A percentile compares a stretch with the other conserved stretches of the same genome.
Evolutionary conservation across 2,329 filamentous ascomycete species (phyloP).

Genomic region (Pseudogymnoascus sp.): DNA sequence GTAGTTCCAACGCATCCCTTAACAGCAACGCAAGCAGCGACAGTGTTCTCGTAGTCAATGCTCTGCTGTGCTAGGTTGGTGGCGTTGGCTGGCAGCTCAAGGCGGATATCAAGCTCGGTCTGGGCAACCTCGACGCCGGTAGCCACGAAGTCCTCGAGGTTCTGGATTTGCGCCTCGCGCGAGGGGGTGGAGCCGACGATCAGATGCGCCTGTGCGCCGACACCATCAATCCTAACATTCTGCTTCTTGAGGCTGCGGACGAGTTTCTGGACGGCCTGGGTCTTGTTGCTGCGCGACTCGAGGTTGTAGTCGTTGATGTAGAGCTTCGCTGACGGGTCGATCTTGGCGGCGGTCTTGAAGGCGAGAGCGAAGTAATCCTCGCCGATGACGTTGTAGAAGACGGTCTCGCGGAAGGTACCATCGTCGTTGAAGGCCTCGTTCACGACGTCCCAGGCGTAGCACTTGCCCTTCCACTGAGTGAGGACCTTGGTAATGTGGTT

Average conservation of each 20-base stretch:
- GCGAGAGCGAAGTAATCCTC: constrained; percentile 34
- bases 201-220: constrained; percentile 55
- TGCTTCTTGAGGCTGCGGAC: constrained; percentile 38
- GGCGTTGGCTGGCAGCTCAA: constrained; percentile 38
- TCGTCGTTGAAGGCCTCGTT: constrained; percentile 56
- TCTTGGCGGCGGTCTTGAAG: constrained; percentile 47
- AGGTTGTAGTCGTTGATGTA: constrained; percentile 60
- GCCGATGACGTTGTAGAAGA: constrained; percentile 46
- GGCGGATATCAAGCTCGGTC: constrained; percentile 55
- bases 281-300: constrained; percentile 43
- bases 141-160: constrained; percentile 42
- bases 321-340: constrained; percentile 48
- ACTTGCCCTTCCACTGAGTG: constrained; percentile 49
- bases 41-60: constrained; percentile 34
- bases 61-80: constrained; percentile 39
- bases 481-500: constrained; percentile 54
- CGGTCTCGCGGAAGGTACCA: constrained; percentile 42
- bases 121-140: constrained; percentile 50
- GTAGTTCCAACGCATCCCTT: constrained; percentile 24
- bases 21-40: constrained; percentile 21
- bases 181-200: constrained; percentile 45
- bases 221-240: constrained; percentile 51
- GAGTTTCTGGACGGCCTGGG: constrained; percentile 35
- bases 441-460: constrained; percentile 58
- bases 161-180: constrained; percentile 36